Evolutionary conservation across 371 early-diverging fungal species (phyloP).

Genomic region (Mortierella sp.): DNA sequence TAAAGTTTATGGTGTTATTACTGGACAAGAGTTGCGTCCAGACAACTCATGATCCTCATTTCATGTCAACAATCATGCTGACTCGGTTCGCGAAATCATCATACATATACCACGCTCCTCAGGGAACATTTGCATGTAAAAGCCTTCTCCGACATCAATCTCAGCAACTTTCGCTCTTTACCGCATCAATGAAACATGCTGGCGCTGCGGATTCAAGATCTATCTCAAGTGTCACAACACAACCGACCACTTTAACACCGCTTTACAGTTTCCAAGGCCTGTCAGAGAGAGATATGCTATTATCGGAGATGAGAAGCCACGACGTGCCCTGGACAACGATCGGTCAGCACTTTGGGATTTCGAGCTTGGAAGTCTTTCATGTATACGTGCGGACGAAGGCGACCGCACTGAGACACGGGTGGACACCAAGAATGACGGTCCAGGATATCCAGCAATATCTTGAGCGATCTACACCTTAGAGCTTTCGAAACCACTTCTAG

Average conservation of each 20-base stretch:
- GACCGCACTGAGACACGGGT: constrained; percentile 18
- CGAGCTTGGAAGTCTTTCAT: constrained; percentile 7
- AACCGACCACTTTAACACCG: background rate
- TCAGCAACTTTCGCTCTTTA: background rate
- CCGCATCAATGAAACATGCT: background rate
- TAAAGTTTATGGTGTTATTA: too few species aligned
- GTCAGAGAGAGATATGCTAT: constrained; percentile 17
- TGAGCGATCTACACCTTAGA: background rate
- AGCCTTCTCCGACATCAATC: background rate
- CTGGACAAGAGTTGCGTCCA: too few species aligned
- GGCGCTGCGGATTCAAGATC: background rate
- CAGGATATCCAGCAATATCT: constrained; percentile 25
- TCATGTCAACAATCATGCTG: too few species aligned
- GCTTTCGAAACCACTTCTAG: too few species aligned
- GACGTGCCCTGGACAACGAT: constrained; percentile 11
- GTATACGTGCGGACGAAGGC: constrained; percentile 13
- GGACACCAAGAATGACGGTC: constrained; percentile 30
- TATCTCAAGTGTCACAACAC: background rate
- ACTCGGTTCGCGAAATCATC: too few species aligned
- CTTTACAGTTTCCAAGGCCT: constrained; percentile 16
- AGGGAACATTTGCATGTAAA: too few species aligned
- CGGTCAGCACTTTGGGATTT: constrained; percentile 5
- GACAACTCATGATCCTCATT: too few species aligned
- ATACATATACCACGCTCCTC: too few species aligned
- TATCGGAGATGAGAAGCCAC: constrained; percentile 28